phyloP scores from a whole-genome alignment of 73 alveolate species.

The Loxodes magnus region DNA sequence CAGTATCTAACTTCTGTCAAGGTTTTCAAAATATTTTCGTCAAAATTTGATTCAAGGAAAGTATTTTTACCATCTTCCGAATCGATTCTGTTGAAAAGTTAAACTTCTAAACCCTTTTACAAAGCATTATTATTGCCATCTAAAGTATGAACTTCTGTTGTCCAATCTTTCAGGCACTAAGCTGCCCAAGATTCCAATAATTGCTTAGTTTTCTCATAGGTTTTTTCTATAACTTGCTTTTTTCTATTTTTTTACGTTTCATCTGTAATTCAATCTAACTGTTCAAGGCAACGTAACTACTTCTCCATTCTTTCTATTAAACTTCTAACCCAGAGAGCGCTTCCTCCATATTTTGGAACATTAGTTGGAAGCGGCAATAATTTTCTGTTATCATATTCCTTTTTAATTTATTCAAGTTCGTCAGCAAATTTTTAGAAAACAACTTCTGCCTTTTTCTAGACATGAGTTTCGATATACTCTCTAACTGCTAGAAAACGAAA shows the following conservation, averaged over 20 bases:
- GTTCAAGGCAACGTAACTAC: conserved; percentile 30
- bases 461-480: conserved; percentile 86
- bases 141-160: too few species aligned
- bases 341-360: conserved; percentile 70
- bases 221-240: too few species aligned
- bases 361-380: conserved; percentile 52
- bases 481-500: conserved; percentile 92
- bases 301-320: conserved; percentile 32
- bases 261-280: conserved; percentile 28
- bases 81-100: too few species aligned
- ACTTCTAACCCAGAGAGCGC: conserved; percentile 74
- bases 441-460: conserved; percentile 86
- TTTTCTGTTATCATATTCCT: conserved; percentile 76
- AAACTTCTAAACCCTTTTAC: too few species aligned
- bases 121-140: too few species aligned
- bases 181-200: too few species aligned
- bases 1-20: conserved; percentile 66
- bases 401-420: conserved; percentile 49
- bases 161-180: too few species aligned
- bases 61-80: too few species aligned
- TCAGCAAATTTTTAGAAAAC: conserved; percentile 58
- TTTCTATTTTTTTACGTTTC: too few species aligned
- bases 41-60: conserved; percentile 72
- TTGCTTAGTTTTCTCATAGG: too few species aligned
- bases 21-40: conserved; percentile 47